Conservation (phyloP, 2,329 filamentous ascomycete genomes). For the Colletotrichum theobromicola region DNA sequence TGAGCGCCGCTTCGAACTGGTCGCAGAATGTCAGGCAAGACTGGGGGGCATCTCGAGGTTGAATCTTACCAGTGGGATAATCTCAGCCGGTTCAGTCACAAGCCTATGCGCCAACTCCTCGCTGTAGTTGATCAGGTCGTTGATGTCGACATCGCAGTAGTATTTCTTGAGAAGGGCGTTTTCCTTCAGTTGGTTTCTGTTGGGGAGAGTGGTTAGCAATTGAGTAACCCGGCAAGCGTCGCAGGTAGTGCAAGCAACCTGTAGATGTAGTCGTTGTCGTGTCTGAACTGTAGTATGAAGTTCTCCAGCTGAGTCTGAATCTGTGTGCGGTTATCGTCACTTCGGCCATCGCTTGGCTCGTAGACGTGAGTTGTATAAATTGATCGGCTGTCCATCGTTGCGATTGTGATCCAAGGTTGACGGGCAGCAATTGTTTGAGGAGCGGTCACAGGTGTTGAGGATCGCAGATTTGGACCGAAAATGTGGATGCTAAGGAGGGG, state of each 20-base stretch:
- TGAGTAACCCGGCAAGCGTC: background rate
- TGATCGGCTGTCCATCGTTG: conserved; percentile 82
- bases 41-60: background rate
- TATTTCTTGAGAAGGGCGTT: conserved; percentile 95
- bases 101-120: conserved; percentile 92
- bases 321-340: conserved; percentile 72
- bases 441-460: conserved; percentile 13
- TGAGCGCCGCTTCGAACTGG: conserved; percentile 89
- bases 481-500: conserved; percentile 18
- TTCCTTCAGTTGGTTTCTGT: conserved; percentile 90
- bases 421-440: background rate
- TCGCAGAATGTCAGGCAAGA: background rate
- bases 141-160: conserved; percentile 95
- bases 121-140: conserved; percentile 93
- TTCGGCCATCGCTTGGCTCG: conserved; percentile 68
- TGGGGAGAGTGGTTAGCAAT: conserved; percentile 15
- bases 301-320: conserved; percentile 82
- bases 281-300: conserved; percentile 91
- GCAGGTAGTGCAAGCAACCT: conserved; percentile 58
- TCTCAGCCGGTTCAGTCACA: conserved; percentile 87
- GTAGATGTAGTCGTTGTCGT: conserved; percentile 96
- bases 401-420: background rate
- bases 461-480: conserved; percentile 8
- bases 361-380: conserved; percentile 87
- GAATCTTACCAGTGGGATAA: conserved; percentile 80